A percentile compares a stretch with the other conserved stretches of the same genome.
Conservation (phyloP, 1,284 basidiomycete genomes). For the Neotropicomus parvogracilis region DNA sequence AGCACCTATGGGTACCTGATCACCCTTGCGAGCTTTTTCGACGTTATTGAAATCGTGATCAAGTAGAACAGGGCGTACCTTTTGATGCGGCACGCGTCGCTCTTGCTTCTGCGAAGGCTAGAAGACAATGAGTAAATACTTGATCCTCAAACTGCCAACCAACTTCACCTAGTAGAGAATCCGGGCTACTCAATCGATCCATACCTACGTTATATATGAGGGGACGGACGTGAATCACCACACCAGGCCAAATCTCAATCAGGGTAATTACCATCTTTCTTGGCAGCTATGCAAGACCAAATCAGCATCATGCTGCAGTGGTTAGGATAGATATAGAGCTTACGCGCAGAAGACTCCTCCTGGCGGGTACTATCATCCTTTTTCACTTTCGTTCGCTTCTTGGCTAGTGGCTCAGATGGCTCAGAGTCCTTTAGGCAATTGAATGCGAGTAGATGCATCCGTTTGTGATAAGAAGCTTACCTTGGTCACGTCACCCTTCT, state of each 20-base stretch:
- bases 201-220: constrained; percentile 9
- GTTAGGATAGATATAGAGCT: not conserved
- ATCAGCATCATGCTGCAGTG: not conserved
- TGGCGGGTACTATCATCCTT: constrained; percentile 3
- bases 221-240: not conserved
- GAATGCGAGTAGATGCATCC: constrained; percentile 1
- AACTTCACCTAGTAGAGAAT: constrained; percentile 13
- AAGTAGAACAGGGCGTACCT: constrained; percentile 13
- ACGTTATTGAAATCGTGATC: constrained; percentile 10
- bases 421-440: not conserved
- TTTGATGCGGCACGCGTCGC: not conserved
- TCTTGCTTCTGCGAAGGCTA: not conserved
- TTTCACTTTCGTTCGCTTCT: constrained; percentile 6
- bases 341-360: constrained; percentile 15
- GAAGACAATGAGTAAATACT: constrained; percentile 2
- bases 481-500: constrained; percentile 9
- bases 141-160: not conserved
- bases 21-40: constrained; percentile 8
- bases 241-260: not conserved
- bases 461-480: constrained; percentile 6
- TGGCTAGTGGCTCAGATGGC: constrained; percentile 1
- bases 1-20: not conserved
- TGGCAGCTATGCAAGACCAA: constrained; percentile 5
- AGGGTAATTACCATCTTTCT: constrained; percentile 10
- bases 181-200: not conserved